Evolutionary conservation across 768 basidiomycete species (phyloP), one percentile per base, ranked within the genome.

Genomic region (Agrocybe pediades): DNA sequence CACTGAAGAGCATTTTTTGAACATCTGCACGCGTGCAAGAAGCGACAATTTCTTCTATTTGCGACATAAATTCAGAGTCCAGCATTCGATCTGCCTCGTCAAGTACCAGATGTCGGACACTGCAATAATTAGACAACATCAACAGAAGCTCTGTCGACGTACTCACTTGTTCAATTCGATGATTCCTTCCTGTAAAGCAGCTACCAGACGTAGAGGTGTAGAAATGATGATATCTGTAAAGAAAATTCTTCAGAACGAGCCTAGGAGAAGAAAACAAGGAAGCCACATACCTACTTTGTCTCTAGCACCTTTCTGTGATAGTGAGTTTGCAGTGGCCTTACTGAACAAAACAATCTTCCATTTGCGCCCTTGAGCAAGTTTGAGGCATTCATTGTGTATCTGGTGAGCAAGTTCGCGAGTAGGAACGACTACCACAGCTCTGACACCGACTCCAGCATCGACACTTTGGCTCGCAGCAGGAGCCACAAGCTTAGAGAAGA

Each of bases 321-420:
- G 71, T 1, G 91, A 90, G 55, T 77, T 86, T 3, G 94, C 92
- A 1, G 93, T 93, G 5, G 95, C 92, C 68, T 96, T 98, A 67
- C 85, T 93, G 66, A 92, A 90, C 27, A 95, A 72, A 5, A 93
- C 74, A 26, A 88, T 79, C 51, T 86, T 79, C 95, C 92, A 94
- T 65, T 88, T 92, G 44, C 88, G 77, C 7, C 90, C 92, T 60
- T 86, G 81, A 13, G 85, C 89, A 15, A 93, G 74, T 67, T 90
- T 94, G 46, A 89, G 68, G 60, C 88, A 90, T 66, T 98, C 97
- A 55, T 95, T 93, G 57, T 92, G 79, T 49, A 98, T 98, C 64
- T 99, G 97, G 62, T 93, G 87, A 0, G 95, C 94, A n/a, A 99
- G 70, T 73, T 99, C 97, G 46, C 93, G 84, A 1, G 97, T 98